phyloP scores from a whole-genome alignment of 2,329 filamentous ascomycete species.

The Ascochyta pisi region DNA sequence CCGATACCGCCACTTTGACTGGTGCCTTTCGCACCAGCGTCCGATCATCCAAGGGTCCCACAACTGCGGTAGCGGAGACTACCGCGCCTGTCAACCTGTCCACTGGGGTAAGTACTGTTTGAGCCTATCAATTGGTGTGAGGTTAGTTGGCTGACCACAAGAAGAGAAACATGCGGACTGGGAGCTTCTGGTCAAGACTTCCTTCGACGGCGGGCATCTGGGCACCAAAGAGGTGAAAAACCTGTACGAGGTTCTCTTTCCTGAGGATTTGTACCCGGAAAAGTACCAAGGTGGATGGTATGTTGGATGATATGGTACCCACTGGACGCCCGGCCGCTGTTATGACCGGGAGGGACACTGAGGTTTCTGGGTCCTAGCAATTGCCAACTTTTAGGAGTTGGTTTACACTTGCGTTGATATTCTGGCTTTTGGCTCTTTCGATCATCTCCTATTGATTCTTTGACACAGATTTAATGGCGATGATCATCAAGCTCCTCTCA shows the following conservation, averaged over 20 bases:
- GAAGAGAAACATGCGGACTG: constrained; percentile 5
- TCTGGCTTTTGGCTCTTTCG: too few species aligned
- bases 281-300: neutral
- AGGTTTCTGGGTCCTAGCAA: too few species aligned
- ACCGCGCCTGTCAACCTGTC: neutral
- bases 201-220: neutral
- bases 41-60: neutral
- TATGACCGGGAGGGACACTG: too few species aligned
- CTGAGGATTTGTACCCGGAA: neutral
- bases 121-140: neutral
- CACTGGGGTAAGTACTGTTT: constrained; percentile 1
- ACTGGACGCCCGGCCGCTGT: too few species aligned
- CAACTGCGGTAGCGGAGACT: neutral
- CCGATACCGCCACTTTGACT: constrained; percentile 7
- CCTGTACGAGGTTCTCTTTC: neutral
- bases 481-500: too few species aligned
- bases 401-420: too few species aligned
- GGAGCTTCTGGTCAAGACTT: constrained; percentile 6
- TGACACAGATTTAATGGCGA: too few species aligned
- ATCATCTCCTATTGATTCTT: too few species aligned
- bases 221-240: neutral
- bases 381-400: too few species aligned
- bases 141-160: neutral
- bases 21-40: constrained; percentile 8
- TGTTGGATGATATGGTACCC: neutral